Percentiles rank a stretch among this genome's conserved stretches.
Evolutionary conservation across 345 rosid species (phyloP).

Genomic region (Rhodamnia rubescens): DNA sequence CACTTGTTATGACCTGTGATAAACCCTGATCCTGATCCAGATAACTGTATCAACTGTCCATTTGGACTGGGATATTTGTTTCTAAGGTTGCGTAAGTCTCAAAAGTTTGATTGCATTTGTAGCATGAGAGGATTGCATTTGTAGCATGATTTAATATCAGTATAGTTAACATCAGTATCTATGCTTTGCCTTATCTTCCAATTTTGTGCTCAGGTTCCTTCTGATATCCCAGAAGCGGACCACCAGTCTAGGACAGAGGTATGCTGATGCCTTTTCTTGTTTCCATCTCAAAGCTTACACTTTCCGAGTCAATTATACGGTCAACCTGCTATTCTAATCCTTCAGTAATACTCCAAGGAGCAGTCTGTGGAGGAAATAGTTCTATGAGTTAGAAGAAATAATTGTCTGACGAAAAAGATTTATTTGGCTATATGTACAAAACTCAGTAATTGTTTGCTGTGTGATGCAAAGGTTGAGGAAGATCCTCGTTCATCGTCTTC

Average conservation of each 20-base stretch:
- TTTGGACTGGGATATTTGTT: not conserved
- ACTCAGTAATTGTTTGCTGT: not conserved
- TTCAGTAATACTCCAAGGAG: not conserved
- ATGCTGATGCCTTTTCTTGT: not conserved
- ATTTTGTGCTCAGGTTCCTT: not conserved
- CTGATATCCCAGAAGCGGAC: not conserved
- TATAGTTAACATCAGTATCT: not conserved
- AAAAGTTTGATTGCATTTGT: not conserved
- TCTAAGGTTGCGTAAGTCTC: not conserved
- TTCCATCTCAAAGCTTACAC: not conserved
- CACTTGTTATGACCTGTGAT: not conserved
- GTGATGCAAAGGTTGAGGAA: not conserved
- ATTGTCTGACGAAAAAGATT: not conserved
- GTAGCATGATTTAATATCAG: not conserved
- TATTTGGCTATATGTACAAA: not conserved
- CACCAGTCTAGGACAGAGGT: not conserved
- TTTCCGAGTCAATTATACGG: not conserved
- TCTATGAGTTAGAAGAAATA: not conserved
- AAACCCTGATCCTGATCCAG: not conserved
- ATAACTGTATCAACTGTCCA: not conserved
- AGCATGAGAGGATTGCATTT: not conserved
- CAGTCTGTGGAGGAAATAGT: not conserved
- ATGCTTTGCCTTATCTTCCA: not conserved
- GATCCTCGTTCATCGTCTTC: conserved; percentile 20
- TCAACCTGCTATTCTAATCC: not conserved